Evolutionary conservation across 805 yeast species (phyloP), one percentile per base, ranked within the genome.

Genomic region (Zygosaccharomyces bisporus): DNA sequence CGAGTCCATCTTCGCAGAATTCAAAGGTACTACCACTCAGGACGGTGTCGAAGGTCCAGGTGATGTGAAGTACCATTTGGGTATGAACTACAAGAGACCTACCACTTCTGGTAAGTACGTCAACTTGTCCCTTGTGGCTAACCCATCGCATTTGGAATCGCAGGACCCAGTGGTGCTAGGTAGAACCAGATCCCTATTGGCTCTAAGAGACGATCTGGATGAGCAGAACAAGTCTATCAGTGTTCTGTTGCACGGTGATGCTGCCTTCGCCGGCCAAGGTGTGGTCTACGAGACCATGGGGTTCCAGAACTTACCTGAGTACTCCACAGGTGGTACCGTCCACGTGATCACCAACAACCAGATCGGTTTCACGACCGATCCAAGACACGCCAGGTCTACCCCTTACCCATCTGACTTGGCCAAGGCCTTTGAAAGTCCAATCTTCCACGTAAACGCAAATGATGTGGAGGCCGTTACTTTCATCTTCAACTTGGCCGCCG

Each of bases 361-460:
- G 79, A 91, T 93, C 68, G 99, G 99, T 70, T 93, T 93, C 80
- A 93, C 99, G 55, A 93, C 99, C 41, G 98, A 93, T 68, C 99
- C 99, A 55, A 80, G 96, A 74, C 83, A 84, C 60, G 89, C 97
- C 29, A 85, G 99, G 75, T 91, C 98, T 19, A 93, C 99, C 39
- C 91, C 95, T 61, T 93, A 93, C 70, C 97, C 99, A 60, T 86
- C 96, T 18, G 99, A 93, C 74, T 79, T 93, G 64, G 98, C 97
- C 58, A 93, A 93, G 74, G 75, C 96, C 27, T 86, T 88, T 69
- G 90, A 91, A 66, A 96, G 98, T 18, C 99, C 99, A 51, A 89
- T 93, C 60, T 93, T 93, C 95, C 99, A 93, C 71, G 98, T 93
- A 41, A 93, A 93, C 64, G 97, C 98, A 18, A 98, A 93, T 69